Conservation (phyloP, 768 basidiomycete genomes). For the Agaricus blazei region DNA sequence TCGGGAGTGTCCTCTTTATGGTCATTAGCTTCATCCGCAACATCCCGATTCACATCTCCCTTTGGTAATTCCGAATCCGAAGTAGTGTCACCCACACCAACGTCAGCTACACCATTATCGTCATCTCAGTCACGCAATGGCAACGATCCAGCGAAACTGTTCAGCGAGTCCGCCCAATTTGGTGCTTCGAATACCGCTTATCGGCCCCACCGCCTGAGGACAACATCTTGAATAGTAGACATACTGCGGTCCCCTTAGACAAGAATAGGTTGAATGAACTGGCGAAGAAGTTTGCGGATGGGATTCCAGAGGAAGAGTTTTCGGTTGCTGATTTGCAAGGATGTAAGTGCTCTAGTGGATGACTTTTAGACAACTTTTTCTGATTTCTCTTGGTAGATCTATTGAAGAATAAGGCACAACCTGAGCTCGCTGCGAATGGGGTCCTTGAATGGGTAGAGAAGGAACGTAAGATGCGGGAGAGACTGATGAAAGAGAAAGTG, state of each 20-base stretch:
- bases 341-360: conserved; percentile 50
- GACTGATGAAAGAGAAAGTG: conserved; percentile 70
- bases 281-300: conserved; percentile 75
- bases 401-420: conserved; percentile 79
- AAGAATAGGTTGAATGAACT: conserved; percentile 58
- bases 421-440: conserved; percentile 66
- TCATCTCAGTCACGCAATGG: background rate
- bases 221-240: conserved; percentile 51
- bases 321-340: conserved; percentile 89
- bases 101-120: conserved; percentile 7
- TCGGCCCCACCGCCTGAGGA: conserved; percentile 62
- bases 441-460: conserved; percentile 67
- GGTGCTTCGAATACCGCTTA: conserved; percentile 57
- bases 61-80: background rate
- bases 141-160: background rate
- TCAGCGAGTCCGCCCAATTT: conserved; percentile 28
- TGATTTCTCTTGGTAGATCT: conserved; percentile 44
- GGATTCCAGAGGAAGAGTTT: conserved; percentile 81
- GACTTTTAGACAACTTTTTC: conserved; percentile 10
- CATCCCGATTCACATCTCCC: conserved; percentile 1
- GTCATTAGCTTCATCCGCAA: conserved; percentile 40
- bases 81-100: conserved; percentile 9
- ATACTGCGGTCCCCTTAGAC: conserved; percentile 62
- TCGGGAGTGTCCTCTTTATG: conserved; percentile 26
- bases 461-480: conserved; percentile 73